Conservation (phyloP, 805 yeast species). For the Kregervanrija delftensis region DNA sequence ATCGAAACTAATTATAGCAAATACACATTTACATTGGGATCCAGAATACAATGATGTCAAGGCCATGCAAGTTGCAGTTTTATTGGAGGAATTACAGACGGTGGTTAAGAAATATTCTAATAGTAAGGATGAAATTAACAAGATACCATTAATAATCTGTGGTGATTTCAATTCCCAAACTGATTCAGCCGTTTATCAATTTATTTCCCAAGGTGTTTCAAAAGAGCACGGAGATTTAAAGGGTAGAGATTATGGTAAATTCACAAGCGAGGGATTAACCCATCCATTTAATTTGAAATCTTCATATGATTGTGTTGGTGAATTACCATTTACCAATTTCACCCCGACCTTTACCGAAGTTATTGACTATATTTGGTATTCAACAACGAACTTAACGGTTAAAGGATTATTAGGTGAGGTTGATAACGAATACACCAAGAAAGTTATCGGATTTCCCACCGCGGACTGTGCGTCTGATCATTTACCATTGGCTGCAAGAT, state of each 20-base stretch:
- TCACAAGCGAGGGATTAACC: constrained; percentile 80
- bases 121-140: constrained; percentile 26
- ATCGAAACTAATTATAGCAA: constrained; percentile 65
- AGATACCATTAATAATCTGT: constrained; percentile 74
- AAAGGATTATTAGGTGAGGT: constrained; percentile 81
- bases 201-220: constrained; percentile 77
- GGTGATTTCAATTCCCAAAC: constrained; percentile 92
- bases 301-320: constrained; percentile 78
- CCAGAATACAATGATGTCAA: constrained; percentile 95
- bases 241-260: constrained; percentile 85
- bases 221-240: constrained; percentile 72
- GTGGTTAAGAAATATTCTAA: constrained; percentile 41
- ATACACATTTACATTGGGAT: constrained; percentile 98
- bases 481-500: constrained; percentile 75
- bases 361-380: constrained; percentile 94
- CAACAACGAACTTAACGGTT: constrained; percentile 73
- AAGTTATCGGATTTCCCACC: constrained; percentile 88
- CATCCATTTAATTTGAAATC: constrained; percentile 79
- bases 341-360: constrained; percentile 91
- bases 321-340: constrained; percentile 89
- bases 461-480: constrained; percentile 94
- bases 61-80: constrained; percentile 88
- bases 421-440: constrained; percentile 68
- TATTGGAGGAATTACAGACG: constrained; percentile 78
- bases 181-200: constrained; percentile 87